These are phyloP conservation scores for Betula pendula DNA, from an alignment of 306 rosid species.

Conservation along the genomic window DNA sequence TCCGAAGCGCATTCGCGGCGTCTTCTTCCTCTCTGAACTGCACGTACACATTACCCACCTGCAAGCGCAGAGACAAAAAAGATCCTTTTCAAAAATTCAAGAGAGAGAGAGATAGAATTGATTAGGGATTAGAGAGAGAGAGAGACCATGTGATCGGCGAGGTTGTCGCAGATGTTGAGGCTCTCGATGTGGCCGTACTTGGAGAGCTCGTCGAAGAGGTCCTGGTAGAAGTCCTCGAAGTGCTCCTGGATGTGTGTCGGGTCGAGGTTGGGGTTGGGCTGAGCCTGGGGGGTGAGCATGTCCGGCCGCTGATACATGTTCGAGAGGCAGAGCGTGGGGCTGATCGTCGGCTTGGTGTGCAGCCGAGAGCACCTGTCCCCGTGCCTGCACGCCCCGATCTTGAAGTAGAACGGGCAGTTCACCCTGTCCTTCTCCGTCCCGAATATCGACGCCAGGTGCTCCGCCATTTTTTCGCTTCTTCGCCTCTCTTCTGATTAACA, in stretches of 20 bases:
- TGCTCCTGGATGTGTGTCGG: constrained; percentile 91
- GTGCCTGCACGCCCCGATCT: constrained; percentile 99
- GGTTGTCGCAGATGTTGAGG: constrained; percentile 91
- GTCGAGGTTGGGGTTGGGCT: constrained; percentile 57
- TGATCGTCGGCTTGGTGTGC: constrained; percentile 91
- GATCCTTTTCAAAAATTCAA: neutral
- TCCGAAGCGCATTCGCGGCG: constrained; percentile 87
- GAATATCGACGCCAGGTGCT: constrained; percentile 96
- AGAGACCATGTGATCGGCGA: constrained; percentile 96
- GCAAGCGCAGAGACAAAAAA: neutral
- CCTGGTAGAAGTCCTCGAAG: constrained; percentile 96
- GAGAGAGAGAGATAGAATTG: neutral
- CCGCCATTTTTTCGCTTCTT: constrained; percentile 62
- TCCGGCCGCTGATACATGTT: constrained; percentile 97
- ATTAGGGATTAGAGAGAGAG: no score
- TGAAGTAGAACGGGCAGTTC: constrained; percentile 96
- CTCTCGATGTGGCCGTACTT: constrained; percentile 92
- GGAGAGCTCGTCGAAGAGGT: constrained; percentile 92
- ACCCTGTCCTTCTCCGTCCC: constrained; percentile 98
- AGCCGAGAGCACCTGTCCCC: constrained; percentile 98
- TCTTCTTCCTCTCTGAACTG: constrained; percentile 93
- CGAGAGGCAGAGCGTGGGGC: constrained; percentile 94
- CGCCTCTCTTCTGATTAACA: neutral
- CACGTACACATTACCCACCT: constrained; percentile 95
- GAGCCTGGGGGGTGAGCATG: constrained; percentile 44